These are phyloP conservation scores for Carex sylvatica DNA, from an alignment of 202 grass and related monocot genomes.

Conservation along the genomic window DNA sequence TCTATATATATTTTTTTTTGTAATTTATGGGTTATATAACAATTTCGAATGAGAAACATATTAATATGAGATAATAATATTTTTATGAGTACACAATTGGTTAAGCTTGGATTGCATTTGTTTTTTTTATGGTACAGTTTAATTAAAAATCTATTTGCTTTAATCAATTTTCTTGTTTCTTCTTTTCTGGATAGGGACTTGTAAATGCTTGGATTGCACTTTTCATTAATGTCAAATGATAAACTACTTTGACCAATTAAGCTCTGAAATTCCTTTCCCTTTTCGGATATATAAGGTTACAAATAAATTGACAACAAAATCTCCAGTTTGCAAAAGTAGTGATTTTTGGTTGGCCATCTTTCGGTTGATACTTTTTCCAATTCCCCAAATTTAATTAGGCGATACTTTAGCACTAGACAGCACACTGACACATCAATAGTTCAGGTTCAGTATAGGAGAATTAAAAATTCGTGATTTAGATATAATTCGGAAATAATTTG, in stretches of 20 bases:
- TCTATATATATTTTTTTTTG: too few relatives aligned
- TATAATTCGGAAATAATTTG: too few relatives aligned
- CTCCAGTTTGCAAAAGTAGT: neutral
- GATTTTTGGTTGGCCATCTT: constrained; percentile 4
- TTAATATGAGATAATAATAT: too few relatives aligned
- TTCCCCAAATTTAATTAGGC: neutral
- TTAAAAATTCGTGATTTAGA: too few relatives aligned
- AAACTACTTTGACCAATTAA: neutral
- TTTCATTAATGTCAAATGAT: neutral
- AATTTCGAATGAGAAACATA: too few relatives aligned
- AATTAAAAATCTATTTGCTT: neutral
- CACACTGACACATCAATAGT: too few relatives aligned
- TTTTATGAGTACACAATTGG: too few relatives aligned
- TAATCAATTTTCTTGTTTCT: neutral
- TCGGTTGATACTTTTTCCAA: constrained; percentile 10
- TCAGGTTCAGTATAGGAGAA: too few relatives aligned
- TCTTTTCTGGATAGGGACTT: neutral
- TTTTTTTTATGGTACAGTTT: too few relatives aligned
- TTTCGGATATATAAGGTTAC: neutral
- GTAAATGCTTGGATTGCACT: neutral
- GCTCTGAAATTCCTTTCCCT: neutral
- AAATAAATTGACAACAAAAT: neutral
- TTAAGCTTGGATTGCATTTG: too few relatives aligned
- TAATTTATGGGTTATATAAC: too few relatives aligned
- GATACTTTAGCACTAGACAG: neutral